phyloP scores from a whole-genome alignment of 2,329 filamentous ascomycete species.

The Knufia fluminis region DNA sequence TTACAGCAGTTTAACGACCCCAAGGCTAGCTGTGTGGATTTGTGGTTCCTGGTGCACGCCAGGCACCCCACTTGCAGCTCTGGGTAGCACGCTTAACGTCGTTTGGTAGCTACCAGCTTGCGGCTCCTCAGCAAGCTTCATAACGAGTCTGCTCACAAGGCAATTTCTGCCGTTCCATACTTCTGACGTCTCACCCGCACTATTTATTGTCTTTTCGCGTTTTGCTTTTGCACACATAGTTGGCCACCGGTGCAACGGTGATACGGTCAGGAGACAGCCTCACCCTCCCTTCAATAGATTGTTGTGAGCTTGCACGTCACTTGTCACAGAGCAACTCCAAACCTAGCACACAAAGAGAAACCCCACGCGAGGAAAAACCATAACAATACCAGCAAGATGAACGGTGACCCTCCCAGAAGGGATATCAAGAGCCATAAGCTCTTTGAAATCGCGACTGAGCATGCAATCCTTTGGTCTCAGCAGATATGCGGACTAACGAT shows the following conservation, averaged over 20 bases:
- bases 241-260: too few species aligned
- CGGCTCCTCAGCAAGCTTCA: conserved; percentile 4
- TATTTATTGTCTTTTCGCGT: neutral
- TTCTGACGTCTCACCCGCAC: neutral
- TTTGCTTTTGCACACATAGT: neutral
- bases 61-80: conserved; percentile 2
- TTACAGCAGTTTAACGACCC: neutral
- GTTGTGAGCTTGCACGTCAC: too few species aligned
- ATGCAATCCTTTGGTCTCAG: conserved; percentile 67
- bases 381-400: conserved; percentile 19
- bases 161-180: conserved; percentile 8
- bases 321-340: neutral
- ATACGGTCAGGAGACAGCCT: too few species aligned
- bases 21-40: conserved; percentile 1
- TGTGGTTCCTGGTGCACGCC: neutral
- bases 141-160: neutral
- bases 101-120: neutral
- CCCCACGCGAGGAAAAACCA: neutral
- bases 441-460: conserved; percentile 94
- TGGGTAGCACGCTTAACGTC: neutral
- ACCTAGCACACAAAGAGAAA: neutral
- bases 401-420: conserved; percentile 32
- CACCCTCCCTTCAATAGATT: neutral
- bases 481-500: conserved; percentile 18
- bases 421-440: conserved; percentile 94